A percentile compares a stretch with the other conserved stretches of the same genome.
These are phyloP conservation scores for Harringtonia lauricola DNA, from an alignment of 2,329 filamentous ascomycete species.

Conservation along the genomic window DNA sequence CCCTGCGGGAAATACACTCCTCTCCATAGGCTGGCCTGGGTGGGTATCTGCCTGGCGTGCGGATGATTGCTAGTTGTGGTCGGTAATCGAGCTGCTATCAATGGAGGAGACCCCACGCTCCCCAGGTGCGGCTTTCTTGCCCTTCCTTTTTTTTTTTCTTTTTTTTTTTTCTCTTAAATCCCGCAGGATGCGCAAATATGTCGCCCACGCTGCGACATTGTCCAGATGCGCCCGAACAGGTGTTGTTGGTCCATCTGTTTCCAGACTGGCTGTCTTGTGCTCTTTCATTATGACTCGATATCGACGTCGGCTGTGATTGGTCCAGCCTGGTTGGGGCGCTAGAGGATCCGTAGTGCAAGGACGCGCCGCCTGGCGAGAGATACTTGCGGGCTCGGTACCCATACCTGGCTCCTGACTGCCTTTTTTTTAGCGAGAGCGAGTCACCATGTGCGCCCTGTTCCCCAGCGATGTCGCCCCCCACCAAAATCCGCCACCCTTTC, in stretches of 20 bases:
- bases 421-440: too few species aligned
- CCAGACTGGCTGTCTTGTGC: neutral
- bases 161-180: neutral
- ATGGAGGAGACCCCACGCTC: neutral
- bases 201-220: too few species aligned
- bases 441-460: too few species aligned
- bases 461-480: too few species aligned
- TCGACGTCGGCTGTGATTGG: constrained; percentile 1
- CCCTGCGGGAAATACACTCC: constrained; percentile 1
- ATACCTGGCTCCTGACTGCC: neutral
- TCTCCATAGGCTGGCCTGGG: neutral
- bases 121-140: neutral
- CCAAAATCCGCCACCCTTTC: too few species aligned
- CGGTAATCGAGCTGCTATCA: neutral
- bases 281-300: constrained; percentile 1
- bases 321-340: neutral
- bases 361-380: neutral
- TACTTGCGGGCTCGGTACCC: constrained; percentile 3
- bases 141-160: neutral
- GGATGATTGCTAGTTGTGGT: neutral
- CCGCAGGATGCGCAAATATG: neutral
- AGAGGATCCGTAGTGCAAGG: neutral
- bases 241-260: neutral
- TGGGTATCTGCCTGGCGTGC: neutral
- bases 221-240: too few species aligned